Evolutionary conservation across 352 stramenopile species (phyloP).

Genomic region (Globisporangium nagaii): DNA sequence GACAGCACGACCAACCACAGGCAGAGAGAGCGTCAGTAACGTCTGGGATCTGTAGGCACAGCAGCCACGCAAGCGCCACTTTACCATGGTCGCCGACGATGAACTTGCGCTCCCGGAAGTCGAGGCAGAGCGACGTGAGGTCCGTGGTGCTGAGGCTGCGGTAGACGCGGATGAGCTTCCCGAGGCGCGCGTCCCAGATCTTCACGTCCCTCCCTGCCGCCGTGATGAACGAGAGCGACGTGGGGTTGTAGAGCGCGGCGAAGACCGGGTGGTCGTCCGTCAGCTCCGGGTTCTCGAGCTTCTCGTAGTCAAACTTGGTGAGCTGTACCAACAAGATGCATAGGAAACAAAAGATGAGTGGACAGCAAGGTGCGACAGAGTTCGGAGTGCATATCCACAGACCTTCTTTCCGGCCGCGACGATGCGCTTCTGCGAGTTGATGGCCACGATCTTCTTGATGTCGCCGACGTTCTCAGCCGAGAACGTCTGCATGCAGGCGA

Average conservation of each 20-base stretch:
- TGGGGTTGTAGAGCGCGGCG: slow-evolving; percentile 78
- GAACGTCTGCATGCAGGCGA: slow-evolving; percentile 88
- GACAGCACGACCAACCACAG: background rate
- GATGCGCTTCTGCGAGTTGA: slow-evolving; percentile 70
- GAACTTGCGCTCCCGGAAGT: slow-evolving; percentile 83
- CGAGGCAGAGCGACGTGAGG: slow-evolving; percentile 73
- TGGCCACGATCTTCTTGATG: slow-evolving; percentile 67
- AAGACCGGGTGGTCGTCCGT: slow-evolving; percentile 83
- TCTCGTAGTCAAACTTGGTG: slow-evolving; percentile 85
- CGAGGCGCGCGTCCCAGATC: slow-evolving; percentile 84
- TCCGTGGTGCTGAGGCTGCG: slow-evolving; percentile 60
- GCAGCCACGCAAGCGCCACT: background rate
- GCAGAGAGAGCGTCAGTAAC: background rate
- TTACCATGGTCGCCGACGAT: slow-evolving; percentile 77
- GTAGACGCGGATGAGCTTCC: slow-evolving; percentile 78
- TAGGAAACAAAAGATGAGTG: background rate
- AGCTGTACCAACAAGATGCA: slow-evolving; percentile 17
- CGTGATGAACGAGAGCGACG: slow-evolving; percentile 85
- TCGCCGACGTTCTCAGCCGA: slow-evolving; percentile 60
- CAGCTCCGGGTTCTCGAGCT: slow-evolving; percentile 79
- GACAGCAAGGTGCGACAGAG: background rate
- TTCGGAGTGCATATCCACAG: too few species aligned
- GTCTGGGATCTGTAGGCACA: background rate
- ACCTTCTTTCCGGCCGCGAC: slow-evolving; percentile 74
- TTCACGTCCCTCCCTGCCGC: slow-evolving; percentile 73